Base-by-base conservation (phyloP, 371 early-diverging fungal genomes). In the Mucor irregularis region DNA sequence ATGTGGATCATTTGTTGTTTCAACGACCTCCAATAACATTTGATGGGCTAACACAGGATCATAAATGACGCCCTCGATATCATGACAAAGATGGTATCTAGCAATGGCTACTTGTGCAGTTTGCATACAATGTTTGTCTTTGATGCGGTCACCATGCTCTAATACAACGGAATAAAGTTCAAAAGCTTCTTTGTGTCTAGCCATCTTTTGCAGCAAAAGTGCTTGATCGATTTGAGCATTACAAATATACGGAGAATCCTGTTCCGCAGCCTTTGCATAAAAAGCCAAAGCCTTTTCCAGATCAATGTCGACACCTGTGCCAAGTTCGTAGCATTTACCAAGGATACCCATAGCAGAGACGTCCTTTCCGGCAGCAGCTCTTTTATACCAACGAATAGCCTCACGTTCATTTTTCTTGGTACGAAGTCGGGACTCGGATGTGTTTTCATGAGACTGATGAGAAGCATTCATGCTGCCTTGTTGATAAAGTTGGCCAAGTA, bases 321-420 rank as follows among this genome's bases (percentile, higher is more conserved):
- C 93, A 48, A 86, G 78, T 26, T 86, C 84, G 58, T 87, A 87
- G 28, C 84, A 86, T 55, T 88, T 79, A 0, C 90, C 93, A 16
- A 92, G 74, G 21, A 86, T 80, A 60, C 86, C 84, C 58, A 88
- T 72, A 0, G 92, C 88, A 19, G 82, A 49, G 0, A 83, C 76
- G 54, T 89, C 84, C 21, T 87, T 88, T 19, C 77, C 73, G 2
- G 71, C 58, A 0, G 90, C 89, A 4, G 90, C 85, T 33, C 74
- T 75, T 13, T 67, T 64, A 68, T 87, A 93, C 84, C 88, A 88
- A 0, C 71, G 51, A 5, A 90, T 72, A 0, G 92, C 91, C 14
- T 68, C 51, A 14, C 58, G 46, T 45, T 84, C 74, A 28, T 73
- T 66, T 29, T 53, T 69, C n/a, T 56, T 55, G 22, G 40, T 44